Evolutionary conservation across 177 flowering plant genomes (phyloP).

Genomic region (Tripterygium wilfordii): DNA sequence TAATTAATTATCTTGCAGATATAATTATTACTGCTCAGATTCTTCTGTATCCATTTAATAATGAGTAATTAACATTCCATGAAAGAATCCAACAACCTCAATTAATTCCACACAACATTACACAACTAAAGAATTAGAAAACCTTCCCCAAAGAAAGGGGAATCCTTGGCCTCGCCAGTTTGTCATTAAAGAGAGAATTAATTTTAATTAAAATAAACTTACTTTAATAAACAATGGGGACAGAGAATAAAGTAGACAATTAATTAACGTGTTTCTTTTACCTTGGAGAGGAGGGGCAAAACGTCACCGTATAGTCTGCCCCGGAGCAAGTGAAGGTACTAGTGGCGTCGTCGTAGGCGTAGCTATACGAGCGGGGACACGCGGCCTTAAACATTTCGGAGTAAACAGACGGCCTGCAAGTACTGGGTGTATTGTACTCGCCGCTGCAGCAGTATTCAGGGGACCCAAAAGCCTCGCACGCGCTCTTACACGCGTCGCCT

Average conservation of each 20-base stretch:
- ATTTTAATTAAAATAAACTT: no score
- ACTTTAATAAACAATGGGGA: no score
- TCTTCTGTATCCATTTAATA: not conserved
- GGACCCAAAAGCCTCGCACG: conserved; percentile 40
- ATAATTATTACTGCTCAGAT: not conserved
- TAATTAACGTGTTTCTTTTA: no score
- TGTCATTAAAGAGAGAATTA: not conserved
- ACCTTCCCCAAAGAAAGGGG: not conserved
- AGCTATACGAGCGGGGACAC: conserved; percentile 41
- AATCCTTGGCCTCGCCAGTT: conserved; percentile 11
- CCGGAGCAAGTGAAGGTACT: conserved; percentile 40
- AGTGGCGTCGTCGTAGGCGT: conserved; percentile 41
- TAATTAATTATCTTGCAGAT: not conserved
- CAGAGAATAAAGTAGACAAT: not conserved
- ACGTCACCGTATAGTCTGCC: conserved; percentile 41
- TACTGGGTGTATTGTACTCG: conserved; percentile 29
- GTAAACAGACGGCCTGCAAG: conserved; percentile 36
- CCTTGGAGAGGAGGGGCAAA: conserved; percentile 49
- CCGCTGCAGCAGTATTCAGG: conserved; percentile 47
- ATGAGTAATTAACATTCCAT: no score
- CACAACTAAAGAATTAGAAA: not conserved
- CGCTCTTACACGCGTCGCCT: conserved; percentile 41
- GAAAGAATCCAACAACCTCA: not conserved
- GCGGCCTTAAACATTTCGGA: conserved; percentile 45
- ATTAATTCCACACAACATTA: not conserved